Percentiles rank a stretch among this genome's conserved stretches.
These are phyloP conservation scores for Citeromyces matritensis DNA, from an alignment of 805 yeast species.

Conservation along the genomic window DNA sequence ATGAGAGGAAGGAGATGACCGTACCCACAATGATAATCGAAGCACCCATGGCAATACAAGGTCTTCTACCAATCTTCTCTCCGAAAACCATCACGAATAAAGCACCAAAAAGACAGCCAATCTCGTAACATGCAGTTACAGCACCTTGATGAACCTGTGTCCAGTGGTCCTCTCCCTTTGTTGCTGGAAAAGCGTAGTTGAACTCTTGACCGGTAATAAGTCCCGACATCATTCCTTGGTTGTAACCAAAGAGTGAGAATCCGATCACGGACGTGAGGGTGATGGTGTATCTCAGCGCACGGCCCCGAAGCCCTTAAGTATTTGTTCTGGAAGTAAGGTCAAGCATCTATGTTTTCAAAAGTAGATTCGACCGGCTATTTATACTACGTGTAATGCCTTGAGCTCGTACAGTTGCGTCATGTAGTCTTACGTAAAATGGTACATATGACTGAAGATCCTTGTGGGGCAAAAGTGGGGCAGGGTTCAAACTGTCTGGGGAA, in stretches of 20 bases:
- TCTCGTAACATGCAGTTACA: slow-evolving; percentile 28
- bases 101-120: slow-evolving; percentile 30
- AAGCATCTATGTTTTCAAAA: too few species aligned
- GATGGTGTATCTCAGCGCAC: slow-evolving; percentile 26
- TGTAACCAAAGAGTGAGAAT: slow-evolving; percentile 60
- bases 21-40: slow-evolving; percentile 20
- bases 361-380: too few species aligned
- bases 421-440: too few species aligned
- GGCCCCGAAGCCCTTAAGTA: slow-evolving; percentile 27
- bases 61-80: slow-evolving; percentile 22
- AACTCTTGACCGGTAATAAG: slow-evolving; percentile 48
- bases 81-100: slow-evolving; percentile 20
- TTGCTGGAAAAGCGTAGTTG: slow-evolving; percentile 45
- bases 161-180: slow-evolving; percentile 7
- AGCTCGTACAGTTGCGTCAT: too few species aligned
- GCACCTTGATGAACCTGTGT: slow-evolving; percentile 26
- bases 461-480: too few species aligned
- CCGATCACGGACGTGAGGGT: slow-evolving; percentile 52
- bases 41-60: slow-evolving; percentile 18
- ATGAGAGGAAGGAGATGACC: slow-evolving; percentile 5
- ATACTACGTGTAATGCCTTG: too few species aligned
- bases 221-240: slow-evolving; percentile 68
- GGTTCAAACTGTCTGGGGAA: too few species aligned
- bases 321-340: too few species aligned
- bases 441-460: too few species aligned